Evolutionary conservation across 2,329 filamentous ascomycete genomes (phyloP).

Genomic region (Xylariaceae sp.): DNA sequence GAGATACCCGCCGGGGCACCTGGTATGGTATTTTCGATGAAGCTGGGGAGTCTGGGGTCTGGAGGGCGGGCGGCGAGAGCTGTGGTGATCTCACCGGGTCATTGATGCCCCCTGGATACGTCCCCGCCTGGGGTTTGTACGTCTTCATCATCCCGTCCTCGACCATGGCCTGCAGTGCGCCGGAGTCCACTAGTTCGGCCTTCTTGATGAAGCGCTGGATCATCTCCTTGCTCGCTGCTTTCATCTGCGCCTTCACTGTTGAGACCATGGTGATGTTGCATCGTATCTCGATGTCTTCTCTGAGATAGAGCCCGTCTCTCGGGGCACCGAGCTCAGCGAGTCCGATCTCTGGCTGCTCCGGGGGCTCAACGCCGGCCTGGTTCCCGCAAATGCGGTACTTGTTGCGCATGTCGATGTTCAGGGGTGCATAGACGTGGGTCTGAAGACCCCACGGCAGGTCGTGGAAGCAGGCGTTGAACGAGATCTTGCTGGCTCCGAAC

Average conservation of each 20-base stretch:
- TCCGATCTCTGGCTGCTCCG: constrained; percentile 57
- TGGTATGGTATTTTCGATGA: constrained; percentile 37
- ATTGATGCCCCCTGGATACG: constrained; percentile 22
- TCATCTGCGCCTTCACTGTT: constrained; percentile 63
- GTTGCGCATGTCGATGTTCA: constrained; percentile 61
- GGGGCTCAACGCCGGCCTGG: constrained; percentile 58
- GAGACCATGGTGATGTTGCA: constrained; percentile 60
- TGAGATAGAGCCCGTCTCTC: constrained; percentile 59
- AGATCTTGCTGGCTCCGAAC: constrained; percentile 59
- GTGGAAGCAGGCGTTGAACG: constrained; percentile 67
- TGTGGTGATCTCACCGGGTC: constrained; percentile 25
- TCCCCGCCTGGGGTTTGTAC: constrained; percentile 41
- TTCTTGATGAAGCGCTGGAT: constrained; percentile 64
- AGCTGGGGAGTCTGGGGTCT: constrained; percentile 23
- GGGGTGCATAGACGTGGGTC: constrained; percentile 64
- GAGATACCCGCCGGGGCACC: constrained; percentile 37
- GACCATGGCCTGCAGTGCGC: constrained; percentile 61
- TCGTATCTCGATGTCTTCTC: constrained; percentile 65
- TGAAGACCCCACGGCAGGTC: constrained; percentile 67
- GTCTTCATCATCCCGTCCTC: constrained; percentile 59
- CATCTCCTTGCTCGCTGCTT: constrained; percentile 62
- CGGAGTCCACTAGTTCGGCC: constrained; percentile 62
- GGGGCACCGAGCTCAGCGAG: constrained; percentile 53
- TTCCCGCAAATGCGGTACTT: constrained; percentile 65
- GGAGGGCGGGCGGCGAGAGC: constrained; percentile 24